Evolutionary conservation across 768 basidiomycete genomes (phyloP).

Genomic region (Cystoderma amianthinum): DNA sequence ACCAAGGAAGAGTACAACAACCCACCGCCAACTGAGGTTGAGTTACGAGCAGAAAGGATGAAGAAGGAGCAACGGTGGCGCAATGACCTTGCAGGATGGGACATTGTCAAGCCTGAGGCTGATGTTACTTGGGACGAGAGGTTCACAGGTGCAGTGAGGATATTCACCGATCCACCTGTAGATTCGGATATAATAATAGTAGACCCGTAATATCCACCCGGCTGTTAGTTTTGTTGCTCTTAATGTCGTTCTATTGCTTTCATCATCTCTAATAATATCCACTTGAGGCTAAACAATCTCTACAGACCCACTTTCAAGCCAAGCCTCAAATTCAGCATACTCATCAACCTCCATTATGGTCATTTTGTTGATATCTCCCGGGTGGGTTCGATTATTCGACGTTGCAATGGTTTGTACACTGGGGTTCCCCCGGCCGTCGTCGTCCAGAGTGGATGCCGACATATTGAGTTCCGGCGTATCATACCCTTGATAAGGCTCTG

Average conservation of each 20-base stretch:
- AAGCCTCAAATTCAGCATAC: constrained; percentile 61
- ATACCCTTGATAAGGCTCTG: too few species aligned
- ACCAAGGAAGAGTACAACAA: constrained; percentile 76
- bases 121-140: constrained; percentile 74
- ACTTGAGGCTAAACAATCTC: constrained; percentile 32
- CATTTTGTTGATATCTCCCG: constrained; percentile 1
- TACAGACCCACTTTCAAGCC: constrained; percentile 61
- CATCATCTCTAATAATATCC: neutral
- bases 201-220: too few species aligned
- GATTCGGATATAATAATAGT: constrained; percentile 12
- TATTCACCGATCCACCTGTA: constrained; percentile 45
- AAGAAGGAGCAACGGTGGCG: constrained; percentile 89
- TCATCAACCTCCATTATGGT: constrained; percentile 26
- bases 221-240: too few species aligned
- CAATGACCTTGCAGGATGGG: constrained; percentile 73
- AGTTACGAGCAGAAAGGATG: constrained; percentile 80
- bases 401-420: too few species aligned
- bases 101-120: constrained; percentile 57
- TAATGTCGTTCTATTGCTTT: too few species aligned
- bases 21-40: constrained; percentile 84
- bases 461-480: too few species aligned
- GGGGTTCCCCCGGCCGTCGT: too few species aligned
- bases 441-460: too few species aligned
- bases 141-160: constrained; percentile 50
- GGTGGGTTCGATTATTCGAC: too few species aligned